Base-by-base conservation (phyloP, 192 early-diverging fungal genomes). In the Coemansia sp. region DNA sequence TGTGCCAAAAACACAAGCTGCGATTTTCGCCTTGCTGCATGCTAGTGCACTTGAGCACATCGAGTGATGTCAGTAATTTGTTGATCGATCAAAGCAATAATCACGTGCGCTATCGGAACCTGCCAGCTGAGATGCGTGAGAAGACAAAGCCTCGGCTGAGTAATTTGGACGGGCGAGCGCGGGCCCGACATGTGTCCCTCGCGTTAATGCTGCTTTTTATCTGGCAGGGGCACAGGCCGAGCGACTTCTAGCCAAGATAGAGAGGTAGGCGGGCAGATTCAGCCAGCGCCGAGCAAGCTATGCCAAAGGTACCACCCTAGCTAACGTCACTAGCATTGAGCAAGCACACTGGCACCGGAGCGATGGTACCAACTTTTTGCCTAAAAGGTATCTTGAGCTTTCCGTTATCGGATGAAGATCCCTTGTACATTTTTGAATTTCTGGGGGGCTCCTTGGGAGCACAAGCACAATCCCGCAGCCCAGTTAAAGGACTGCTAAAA, bases 151-250 rank as follows among this genome's bases (percentile, higher is more conserved):
- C 14, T 13, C 3, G 13, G 52, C 23, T 53, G 52, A 31, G 25
- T 21, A 48, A 53, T 53, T 13, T 25, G 13, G 21, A 12, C 26
- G 52, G 52, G 6, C 23, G 26, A 33, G 52, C 26, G 52, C 52
- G 52, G 52, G 52, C 52, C 52, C 52, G 52, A 53, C 52, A 31
- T 31, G 52, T 28, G 52, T 14, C 52, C 52, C 14, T 26, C 31
- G 31, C 4, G 13, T 31, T 23, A 11, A 26, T 11, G 25, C 11
- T n/a, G 20, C 20, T 23, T 6, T 25, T 16, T 42, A 4, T n/a
- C 39, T 3, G 39, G 31, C 31, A 31, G 31, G 31, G 31, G 31
- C 1, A 39, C 12, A 42, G 41, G 9, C 7, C 23, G 45, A 23
- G 45, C 2, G 1, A 23, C 23, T 48, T 48, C 45, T 13, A 26